phyloP scores from a whole-genome alignment of 176 grass and related monocot genomes.

The Musa acuminata region DNA sequence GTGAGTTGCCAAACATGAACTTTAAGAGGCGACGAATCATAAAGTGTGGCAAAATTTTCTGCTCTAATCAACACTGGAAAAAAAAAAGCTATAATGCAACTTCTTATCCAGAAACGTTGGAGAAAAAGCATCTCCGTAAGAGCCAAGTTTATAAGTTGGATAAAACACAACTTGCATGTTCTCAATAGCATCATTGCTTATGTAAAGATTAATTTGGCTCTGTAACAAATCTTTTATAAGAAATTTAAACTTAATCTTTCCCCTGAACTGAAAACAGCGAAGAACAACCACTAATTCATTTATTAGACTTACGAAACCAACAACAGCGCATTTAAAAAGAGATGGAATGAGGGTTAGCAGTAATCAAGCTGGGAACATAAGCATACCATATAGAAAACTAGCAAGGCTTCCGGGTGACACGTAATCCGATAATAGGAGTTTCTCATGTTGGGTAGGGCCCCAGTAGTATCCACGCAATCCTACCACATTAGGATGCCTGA shows the following conservation, averaged over 20 bases:
- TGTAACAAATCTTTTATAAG: neutral
- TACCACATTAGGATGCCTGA: constrained; percentile 69
- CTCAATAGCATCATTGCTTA: too few relatives aligned
- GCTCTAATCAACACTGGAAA: constrained; percentile 58
- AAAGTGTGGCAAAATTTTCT: constrained; percentile 29
- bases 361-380: constrained; percentile 1
- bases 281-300: too few relatives aligned
- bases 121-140: too few relatives aligned
- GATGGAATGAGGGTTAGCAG: neutral
- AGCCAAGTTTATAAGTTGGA: too few relatives aligned
- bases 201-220: neutral
- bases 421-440: constrained; percentile 83
- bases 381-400: constrained; percentile 60
- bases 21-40: constrained; percentile 30
- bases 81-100: constrained; percentile 44
- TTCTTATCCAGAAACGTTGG: too few relatives aligned
- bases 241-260: neutral
- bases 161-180: too few relatives aligned
- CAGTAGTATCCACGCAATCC: constrained; percentile 73
- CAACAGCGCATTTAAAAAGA: too few relatives aligned
- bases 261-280: neutral
- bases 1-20: neutral
- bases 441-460: constrained; percentile 87
- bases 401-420: constrained; percentile 57
- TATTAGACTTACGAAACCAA: too few relatives aligned